Conservation (phyloP, 2,329 filamentous ascomycete species). For the Phialophora tarda region DNA sequence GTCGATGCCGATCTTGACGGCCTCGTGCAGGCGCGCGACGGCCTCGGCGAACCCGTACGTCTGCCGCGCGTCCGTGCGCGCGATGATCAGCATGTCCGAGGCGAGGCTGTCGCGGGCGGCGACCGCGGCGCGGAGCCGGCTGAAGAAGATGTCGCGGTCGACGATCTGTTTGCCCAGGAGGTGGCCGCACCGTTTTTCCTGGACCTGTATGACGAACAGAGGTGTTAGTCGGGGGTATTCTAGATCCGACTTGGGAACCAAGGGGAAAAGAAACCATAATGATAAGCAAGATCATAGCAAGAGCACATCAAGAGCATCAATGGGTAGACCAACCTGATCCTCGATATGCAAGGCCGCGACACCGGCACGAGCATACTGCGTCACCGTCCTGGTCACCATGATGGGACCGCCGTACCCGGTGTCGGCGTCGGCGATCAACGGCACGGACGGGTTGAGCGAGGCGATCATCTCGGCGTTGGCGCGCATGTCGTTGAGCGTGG, state of each 20-base stretch:
- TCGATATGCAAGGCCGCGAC: conserved; percentile 64
- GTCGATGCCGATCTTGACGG: conserved; percentile 50
- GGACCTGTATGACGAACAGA: conserved; percentile 49
- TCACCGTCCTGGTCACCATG: conserved; percentile 56
- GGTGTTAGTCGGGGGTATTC: neutral
- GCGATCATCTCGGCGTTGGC: conserved; percentile 61
- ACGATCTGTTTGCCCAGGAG: conserved; percentile 50
- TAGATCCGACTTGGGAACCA: too few relatives aligned
- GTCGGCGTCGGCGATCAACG: conserved; percentile 61
- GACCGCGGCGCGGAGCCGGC: conserved; percentile 48
- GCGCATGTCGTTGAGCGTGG: conserved; percentile 59
- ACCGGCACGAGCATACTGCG: conserved; percentile 58
- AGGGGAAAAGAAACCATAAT: too few relatives aligned
- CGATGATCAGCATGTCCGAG: conserved; percentile 53
- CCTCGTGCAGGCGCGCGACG: conserved; percentile 47
- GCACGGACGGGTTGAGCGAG: conserved; percentile 55
- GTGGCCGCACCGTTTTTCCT: conserved; percentile 51
- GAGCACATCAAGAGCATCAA: neutral
- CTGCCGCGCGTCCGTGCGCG: conserved; percentile 49
- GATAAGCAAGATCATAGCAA: too few relatives aligned
- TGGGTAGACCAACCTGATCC: conserved; percentile 47
- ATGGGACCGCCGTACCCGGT: conserved; percentile 59
- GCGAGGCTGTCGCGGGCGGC: conserved; percentile 46
- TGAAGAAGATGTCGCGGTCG: conserved; percentile 44
- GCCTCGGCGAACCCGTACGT: conserved; percentile 49